Evolutionary conservation across 2,329 filamentous ascomycete species (phyloP).

Genomic region (Sclerotinia borealis): DNA sequence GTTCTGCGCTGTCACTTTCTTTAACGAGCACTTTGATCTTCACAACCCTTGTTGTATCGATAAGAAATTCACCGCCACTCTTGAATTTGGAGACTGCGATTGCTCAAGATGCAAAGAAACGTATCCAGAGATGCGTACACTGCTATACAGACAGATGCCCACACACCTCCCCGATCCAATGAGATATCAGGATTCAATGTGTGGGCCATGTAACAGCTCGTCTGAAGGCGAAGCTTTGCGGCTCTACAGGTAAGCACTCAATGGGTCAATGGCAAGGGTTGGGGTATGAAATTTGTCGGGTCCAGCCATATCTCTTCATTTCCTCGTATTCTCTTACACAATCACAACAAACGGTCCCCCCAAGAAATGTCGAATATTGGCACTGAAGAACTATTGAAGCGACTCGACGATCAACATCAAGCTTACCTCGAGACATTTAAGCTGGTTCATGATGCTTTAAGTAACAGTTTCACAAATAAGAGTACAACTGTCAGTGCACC

Average conservation of each 20-base stretch:
- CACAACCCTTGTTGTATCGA: background rate
- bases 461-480: constrained; percentile 6
- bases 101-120: background rate
- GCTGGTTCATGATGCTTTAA: constrained; percentile 24
- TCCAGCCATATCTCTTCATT: background rate
- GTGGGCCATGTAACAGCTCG: background rate
- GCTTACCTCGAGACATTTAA: constrained; percentile 25
- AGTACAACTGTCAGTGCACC: background rate
- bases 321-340: background rate
- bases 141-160: background rate
- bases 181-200: background rate
- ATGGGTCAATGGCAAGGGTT: background rate
- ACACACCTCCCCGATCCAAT: background rate
- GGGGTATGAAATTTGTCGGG: background rate
- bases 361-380: constrained; percentile 6
- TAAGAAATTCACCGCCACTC: constrained; percentile 6
- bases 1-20: constrained; percentile 7
- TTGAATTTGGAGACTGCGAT: background rate
- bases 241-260: background rate
- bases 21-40: background rate
- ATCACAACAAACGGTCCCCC: background rate
- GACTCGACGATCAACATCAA: constrained; percentile 26
- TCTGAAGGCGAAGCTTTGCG: background rate
- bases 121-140: background rate
- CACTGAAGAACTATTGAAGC: constrained; percentile 23